Base-by-base conservation (phyloP, 2,329 filamentous ascomycete species). In the Pseudophaeomoniella oleicola region DNA sequence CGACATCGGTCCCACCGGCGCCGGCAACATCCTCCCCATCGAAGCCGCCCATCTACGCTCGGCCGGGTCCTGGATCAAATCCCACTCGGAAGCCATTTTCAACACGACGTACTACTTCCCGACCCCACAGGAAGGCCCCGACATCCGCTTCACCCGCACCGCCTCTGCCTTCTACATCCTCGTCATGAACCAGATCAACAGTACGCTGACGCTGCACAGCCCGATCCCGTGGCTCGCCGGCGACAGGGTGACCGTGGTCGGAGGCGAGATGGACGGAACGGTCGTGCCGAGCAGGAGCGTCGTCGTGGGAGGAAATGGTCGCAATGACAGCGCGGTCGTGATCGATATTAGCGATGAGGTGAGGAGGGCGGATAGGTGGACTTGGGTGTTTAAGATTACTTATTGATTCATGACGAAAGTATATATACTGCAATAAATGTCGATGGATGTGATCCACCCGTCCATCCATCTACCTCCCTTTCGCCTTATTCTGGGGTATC, bases 41-140 rank as follows among this genome's bases (percentile, higher is more conserved):
- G 69, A 72, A 50, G 51, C 60, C 19, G 49, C 56, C 1, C 61
- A 65, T 42, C 50, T 77, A 12, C 56, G 62, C 0, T 58, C 61
- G 30, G 71, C 70, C 0, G 72, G 72, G 0, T 42, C 35, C 1
- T 75, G 71, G 71, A 71, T 75, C 37, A 59, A 60, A 18, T 45
- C 44, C 1, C 69, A 75, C 46, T 62, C 39, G 2, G 69, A 75
- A 46, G 69, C 69, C 2, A 62, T 76, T 14, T 75, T 67, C 47
- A 67, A 69, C 38, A 75, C 71, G 3, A 71, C 63, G 1, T 72
- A 70, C 46, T 71, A 67, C 66, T 62, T 63, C 42, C 50, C 67
- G 2, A 58, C 54, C 4, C 57, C 66, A 0, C 53, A 60, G 12
- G 64, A 67, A 34, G 59, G 60, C 0, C 53, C 51, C 1, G 50